A percentile compares a stretch with the other conserved stretches of the same genome.
phyloP scores from a whole-genome alignment of 495 filamentous ascomycete species.

The Xylaria castorea region DNA sequence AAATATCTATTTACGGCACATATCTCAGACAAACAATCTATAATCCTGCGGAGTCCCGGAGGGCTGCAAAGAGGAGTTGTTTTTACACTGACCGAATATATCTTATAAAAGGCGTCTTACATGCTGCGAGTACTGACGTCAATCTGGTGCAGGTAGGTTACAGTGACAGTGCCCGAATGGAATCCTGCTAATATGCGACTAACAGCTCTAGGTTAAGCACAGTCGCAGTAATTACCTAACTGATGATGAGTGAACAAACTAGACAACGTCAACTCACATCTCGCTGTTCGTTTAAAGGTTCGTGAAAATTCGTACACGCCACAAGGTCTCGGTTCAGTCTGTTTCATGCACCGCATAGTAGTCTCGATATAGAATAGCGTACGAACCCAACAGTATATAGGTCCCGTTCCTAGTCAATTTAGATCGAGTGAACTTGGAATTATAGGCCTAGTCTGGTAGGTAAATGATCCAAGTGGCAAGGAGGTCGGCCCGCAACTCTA shows the following conservation, averaged over 20 bases:
- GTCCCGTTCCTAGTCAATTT: background rate
- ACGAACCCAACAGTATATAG: background rate
- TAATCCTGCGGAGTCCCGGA: background rate
- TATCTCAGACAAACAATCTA: background rate
- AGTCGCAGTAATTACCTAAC: background rate
- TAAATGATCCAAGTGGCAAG: constrained; percentile 6
- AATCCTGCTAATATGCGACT: background rate
- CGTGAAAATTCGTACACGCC: background rate
- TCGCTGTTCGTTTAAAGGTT: background rate
- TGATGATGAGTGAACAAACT: background rate
- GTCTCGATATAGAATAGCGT: background rate
- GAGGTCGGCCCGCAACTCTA: background rate
- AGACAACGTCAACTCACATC: background rate
- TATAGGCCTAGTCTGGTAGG: background rate
- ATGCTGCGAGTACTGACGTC: background rate
- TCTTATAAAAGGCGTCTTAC: constrained; percentile 4
- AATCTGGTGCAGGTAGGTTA: background rate
- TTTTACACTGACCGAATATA: background rate
- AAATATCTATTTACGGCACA: no score
- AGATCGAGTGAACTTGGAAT: background rate
- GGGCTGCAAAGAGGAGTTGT: background rate
- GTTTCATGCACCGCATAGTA: constrained; percentile 3
- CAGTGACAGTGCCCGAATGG: background rate
- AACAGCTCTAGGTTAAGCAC: background rate
- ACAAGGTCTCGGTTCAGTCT: background rate